Evolutionary conservation across 352 stramenopile species (phyloP).

Genomic region (Globisporangium okanoganense): DNA sequence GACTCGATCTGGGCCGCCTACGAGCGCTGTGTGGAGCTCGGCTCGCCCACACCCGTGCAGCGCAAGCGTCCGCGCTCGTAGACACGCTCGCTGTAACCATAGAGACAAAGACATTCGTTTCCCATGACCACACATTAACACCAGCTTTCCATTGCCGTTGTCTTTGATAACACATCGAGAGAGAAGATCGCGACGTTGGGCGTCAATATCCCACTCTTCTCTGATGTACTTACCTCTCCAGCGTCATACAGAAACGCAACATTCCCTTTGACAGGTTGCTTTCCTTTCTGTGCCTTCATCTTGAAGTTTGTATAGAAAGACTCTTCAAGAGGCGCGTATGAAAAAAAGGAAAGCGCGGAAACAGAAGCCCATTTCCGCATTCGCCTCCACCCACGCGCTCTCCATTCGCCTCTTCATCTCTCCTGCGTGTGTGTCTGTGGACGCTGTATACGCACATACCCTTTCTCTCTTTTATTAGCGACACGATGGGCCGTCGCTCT

Average conservation of each 20-base stretch:
- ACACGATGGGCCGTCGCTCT: constrained; percentile 40
- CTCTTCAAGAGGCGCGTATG: not conserved
- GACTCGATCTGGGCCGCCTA: constrained; percentile 97
- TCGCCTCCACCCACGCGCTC: not conserved
- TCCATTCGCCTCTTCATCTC: not conserved
- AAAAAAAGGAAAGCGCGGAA: constrained; percentile 2
- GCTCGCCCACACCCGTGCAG: constrained; percentile 68
- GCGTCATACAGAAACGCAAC: not conserved
- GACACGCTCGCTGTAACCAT: not conserved
- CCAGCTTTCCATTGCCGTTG: not conserved
- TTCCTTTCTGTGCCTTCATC: not conserved
- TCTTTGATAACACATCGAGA: not conserved
- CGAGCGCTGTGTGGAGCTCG: constrained; percentile 91
- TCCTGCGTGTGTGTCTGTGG: not conserved
- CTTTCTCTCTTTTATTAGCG: not conserved
- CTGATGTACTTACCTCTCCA: no score
- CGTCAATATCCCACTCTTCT: not conserved
- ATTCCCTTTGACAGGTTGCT: not conserved
- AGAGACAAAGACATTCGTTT: no score
- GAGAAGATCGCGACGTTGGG: not conserved
- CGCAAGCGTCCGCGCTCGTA: constrained; percentile 66
- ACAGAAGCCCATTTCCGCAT: constrained; percentile 7
- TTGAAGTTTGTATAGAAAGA: constrained; percentile 4
- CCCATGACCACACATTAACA: not conserved
- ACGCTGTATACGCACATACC: not conserved